These are phyloP conservation scores for Discostella stelligera DNA, from an alignment of 352 stramenopile genomes.

Conservation along the genomic window DNA sequence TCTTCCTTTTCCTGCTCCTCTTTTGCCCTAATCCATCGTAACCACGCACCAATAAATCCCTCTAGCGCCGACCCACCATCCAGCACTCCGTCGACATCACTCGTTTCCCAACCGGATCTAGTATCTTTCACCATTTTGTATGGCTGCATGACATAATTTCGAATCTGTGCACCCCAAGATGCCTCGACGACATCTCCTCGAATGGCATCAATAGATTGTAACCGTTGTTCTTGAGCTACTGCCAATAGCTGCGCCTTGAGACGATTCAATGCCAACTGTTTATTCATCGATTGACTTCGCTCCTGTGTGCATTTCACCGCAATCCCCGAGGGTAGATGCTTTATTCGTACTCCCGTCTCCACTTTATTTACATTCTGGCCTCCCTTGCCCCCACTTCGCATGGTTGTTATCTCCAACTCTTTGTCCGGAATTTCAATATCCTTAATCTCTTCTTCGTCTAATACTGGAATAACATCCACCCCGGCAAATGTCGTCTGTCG, in stretches of 20 bases:
- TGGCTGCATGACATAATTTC: constrained; percentile 95
- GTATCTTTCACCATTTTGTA: constrained; percentile 98
- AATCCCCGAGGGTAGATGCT: constrained; percentile 91
- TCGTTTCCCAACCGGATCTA: constrained; percentile 88
- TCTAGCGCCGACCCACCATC: constrained; percentile 84
- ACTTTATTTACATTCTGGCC: constrained; percentile 98
- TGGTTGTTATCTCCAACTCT: constrained; percentile 93
- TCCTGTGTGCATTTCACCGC: constrained; percentile 93
- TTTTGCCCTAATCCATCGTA: constrained; percentile 51
- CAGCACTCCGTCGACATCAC: constrained; percentile 87
- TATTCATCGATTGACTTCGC: constrained; percentile 92
- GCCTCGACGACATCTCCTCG: constrained; percentile 84
- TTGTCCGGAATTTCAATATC: constrained; percentile 65
- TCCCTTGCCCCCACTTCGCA: constrained; percentile 89
- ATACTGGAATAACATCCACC: constrained; percentile 83
- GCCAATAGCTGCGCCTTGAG: constrained; percentile 83
- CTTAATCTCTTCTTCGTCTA: constrained; percentile 69
- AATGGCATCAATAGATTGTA: constrained; percentile 80
- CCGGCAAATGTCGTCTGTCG: constrained; percentile 94
- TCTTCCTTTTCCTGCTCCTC: constrained; percentile 49
- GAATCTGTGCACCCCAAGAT: constrained; percentile 89
- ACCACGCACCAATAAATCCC: constrained; percentile 65
- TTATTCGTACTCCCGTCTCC: constrained; percentile 94
- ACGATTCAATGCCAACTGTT: constrained; percentile 88
- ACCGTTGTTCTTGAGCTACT: constrained; percentile 81